Evolutionary conservation across 768 basidiomycete species (phyloP).

Genomic region (Lactifluus piperatus): DNA sequence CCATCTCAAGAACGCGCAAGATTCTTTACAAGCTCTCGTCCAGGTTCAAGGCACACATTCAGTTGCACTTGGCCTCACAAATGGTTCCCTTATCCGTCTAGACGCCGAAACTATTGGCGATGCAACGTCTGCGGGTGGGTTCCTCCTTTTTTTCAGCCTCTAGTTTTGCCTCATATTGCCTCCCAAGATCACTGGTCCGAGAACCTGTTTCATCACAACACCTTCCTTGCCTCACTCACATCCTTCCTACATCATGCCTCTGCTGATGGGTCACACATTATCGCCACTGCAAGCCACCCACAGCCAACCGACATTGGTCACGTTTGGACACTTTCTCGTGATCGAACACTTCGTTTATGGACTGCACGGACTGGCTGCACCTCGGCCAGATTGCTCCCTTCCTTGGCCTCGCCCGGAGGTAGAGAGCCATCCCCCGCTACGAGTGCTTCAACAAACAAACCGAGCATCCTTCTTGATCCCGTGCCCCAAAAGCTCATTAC

Average conservation of each 20-base stretch:
- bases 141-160: not conserved
- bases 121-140: constrained; percentile 51
- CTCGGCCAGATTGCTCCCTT: constrained; percentile 47
- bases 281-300: constrained; percentile 64
- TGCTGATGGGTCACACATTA: constrained; percentile 47
- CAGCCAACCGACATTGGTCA: constrained; percentile 69
- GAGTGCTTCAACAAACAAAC: constrained; percentile 28
- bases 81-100: constrained; percentile 59
- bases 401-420: constrained; percentile 24
- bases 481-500: constrained; percentile 56
- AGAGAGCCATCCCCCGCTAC: constrained; percentile 29
- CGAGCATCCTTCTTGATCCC: constrained; percentile 46
- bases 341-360: constrained; percentile 81
- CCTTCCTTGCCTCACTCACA: constrained; percentile 58
- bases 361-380: constrained; percentile 66
- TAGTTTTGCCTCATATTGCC: not conserved
- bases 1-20: constrained; percentile 44
- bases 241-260: constrained; percentile 47
- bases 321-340: constrained; percentile 80
- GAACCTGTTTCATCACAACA: constrained; percentile 50
- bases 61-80: constrained; percentile 50
- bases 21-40: constrained; percentile 31
- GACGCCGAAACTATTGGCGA: constrained; percentile 53
- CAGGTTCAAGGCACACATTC: constrained; percentile 61
- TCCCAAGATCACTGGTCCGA: constrained; percentile 64